Conservation (phyloP, 2,329 filamentous ascomycete species). For the Raffaelea albimanens region DNA sequence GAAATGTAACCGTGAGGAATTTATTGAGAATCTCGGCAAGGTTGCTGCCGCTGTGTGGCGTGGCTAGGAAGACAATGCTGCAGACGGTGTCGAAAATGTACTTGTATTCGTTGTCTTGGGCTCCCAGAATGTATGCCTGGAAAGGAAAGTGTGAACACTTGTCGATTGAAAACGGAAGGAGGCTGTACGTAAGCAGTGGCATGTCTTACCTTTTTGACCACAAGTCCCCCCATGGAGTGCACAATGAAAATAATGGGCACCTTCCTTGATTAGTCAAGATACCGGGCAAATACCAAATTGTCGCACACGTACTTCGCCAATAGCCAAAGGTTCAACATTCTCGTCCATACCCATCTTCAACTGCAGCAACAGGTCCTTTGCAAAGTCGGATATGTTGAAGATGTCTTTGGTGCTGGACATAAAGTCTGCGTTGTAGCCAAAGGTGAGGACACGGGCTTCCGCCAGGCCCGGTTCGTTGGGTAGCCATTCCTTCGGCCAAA, state of each 20-base stretch:
- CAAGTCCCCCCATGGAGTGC: slow-evolving; percentile 18
- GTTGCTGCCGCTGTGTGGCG: slow-evolving; percentile 17
- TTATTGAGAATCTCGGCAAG: slow-evolving; percentile 16
- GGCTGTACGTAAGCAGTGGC: too few species aligned
- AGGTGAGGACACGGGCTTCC: slow-evolving; percentile 20
- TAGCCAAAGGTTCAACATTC: too few species aligned
- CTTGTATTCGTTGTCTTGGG: slow-evolving; percentile 14
- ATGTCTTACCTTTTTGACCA: slow-evolving; percentile 15
- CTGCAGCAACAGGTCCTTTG: slow-evolving; percentile 15
- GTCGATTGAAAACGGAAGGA: too few species aligned
- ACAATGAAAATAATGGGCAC: slow-evolving; percentile 17
- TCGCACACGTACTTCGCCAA: too few species aligned
- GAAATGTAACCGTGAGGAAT: slow-evolving; percentile 9
- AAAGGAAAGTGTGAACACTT: too few species aligned
- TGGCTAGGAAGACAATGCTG: slow-evolving; percentile 17
- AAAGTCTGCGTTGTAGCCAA: slow-evolving; percentile 23
- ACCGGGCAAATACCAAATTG: too few species aligned
- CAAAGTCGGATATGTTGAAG: slow-evolving; percentile 14
- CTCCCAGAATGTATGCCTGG: slow-evolving; percentile 11
- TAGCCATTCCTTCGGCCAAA: slow-evolving; percentile 23
- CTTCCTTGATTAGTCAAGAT: too few species aligned
- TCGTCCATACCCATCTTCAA: slow-evolving; percentile 11
- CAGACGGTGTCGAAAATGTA: slow-evolving; percentile 13
- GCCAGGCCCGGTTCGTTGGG: slow-evolving; percentile 18
- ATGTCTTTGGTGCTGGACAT: slow-evolving; percentile 9